A percentile compares a stretch with the other conserved stretches of the same genome.
Evolutionary conservation across 2,329 filamentous ascomycete species (phyloP).

Genomic region (Ceratocystis destructans): DNA sequence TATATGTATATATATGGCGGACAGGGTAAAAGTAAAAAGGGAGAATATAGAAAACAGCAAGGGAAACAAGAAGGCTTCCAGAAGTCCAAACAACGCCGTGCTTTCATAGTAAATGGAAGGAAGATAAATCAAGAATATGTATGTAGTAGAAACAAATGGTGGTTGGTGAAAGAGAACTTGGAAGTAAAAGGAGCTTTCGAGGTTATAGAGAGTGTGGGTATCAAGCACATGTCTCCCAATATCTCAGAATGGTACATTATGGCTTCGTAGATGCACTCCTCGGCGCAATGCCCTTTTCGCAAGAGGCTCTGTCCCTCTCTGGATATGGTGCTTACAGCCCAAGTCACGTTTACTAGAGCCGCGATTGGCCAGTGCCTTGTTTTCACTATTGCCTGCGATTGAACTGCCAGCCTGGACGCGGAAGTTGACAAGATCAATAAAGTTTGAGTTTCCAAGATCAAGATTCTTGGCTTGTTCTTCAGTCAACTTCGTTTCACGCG

Average conservation of each 20-base stretch:
- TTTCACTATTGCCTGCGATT: slow-evolving; percentile 2
- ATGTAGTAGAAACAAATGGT: neutral
- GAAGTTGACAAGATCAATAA: slow-evolving; percentile 38
- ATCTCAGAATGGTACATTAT: too few relatives aligned
- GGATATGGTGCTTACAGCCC: too few relatives aligned
- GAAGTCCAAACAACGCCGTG: neutral
- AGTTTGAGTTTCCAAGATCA: slow-evolving; percentile 32
- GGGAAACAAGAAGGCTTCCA: neutral
- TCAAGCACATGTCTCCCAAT: too few relatives aligned
- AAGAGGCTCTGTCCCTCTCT: too few relatives aligned
- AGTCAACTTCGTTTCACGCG: slow-evolving; percentile 26
- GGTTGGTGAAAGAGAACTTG: neutral
- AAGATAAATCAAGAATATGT: neutral
- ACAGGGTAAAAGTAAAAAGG: neutral
- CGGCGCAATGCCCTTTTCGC: too few relatives aligned
- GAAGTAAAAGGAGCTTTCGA: too few relatives aligned
- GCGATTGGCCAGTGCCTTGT: neutral
- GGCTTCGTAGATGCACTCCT: too few relatives aligned
- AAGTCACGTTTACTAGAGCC: neutral
- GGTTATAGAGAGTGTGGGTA: neutral
- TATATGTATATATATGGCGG: neutral
- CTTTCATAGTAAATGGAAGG: neutral
- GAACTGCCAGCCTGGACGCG: slow-evolving; percentile 16
- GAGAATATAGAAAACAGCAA: neutral
- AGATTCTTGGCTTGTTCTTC: slow-evolving; percentile 30